Base-by-base conservation (phyloP, 768 basidiomycete genomes). In the Tephrocybe sp. region DNA sequence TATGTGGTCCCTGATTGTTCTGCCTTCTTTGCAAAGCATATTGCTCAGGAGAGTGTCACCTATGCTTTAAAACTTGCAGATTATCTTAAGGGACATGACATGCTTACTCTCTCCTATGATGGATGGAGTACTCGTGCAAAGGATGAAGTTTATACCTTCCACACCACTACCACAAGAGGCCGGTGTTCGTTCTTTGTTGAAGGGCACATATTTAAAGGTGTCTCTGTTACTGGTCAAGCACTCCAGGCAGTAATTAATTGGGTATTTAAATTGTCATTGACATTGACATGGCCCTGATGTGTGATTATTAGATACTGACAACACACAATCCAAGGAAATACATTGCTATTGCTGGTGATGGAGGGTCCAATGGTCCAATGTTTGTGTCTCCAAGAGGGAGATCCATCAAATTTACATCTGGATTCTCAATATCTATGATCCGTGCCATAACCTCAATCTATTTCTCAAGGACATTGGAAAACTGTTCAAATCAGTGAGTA, bases 381-480 rank as follows among this genome's bases (percentile, higher is more conserved):
- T 34, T 5, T 15, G 32, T 5, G 11, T 34, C 16, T 34, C 9
- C 6, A 34, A 34, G 16, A 9, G 16, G 16, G 5, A 5, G 7
- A 15, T 34, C 9, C 15, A 34, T 34, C 32, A 15, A 5, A 15
- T 9, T n/a, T 34, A 34, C 15, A 9, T 15, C 5, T 34, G 32
- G 32, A 34, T 34, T 7, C 32, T 34, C 5, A 37, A 13, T 15
- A 36, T 35, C 15, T 35, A 46, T 36, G 22, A 46, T 15, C 34
- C 44, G 12, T 35, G 35, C 34, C 34, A 46, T 24, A 37, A 66
- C 38, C 48, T 68, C 0, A 67, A 62, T 49, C 45, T 68, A 1
- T 56, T 60, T 9, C 34, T 64, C 25, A 70, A 67, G 44, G 62
- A 66, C 41, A 32, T 65, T 30, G 64, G 63, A 5, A 65, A 65